Percentiles rank a stretch among this genome's conserved stretches.
These are phyloP conservation scores for Schwanniomyces etchellsii DNA, from an alignment of 1,139 yeast genomes.

Conservation along the genomic window DNA sequence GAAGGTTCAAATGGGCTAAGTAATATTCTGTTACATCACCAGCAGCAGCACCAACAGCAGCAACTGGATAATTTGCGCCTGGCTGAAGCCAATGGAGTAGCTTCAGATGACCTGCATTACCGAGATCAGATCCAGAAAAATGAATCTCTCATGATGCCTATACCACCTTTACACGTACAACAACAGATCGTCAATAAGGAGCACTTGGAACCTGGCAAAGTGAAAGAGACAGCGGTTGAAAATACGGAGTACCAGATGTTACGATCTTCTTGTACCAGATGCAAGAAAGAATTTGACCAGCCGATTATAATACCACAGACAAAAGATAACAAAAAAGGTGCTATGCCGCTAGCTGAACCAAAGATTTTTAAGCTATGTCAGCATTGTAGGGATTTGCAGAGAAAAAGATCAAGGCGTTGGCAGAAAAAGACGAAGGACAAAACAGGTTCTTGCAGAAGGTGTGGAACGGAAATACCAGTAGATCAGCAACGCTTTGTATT, in stretches of 20 bases:
- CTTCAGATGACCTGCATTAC: constrained; percentile 2
- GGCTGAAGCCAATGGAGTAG: constrained; percentile 2
- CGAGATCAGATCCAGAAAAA: constrained; percentile 2
- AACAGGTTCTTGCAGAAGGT: constrained; percentile 58
- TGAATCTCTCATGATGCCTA: constrained; percentile 31
- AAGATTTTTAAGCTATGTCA: constrained; percentile 53
- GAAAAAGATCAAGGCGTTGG: constrained; percentile 61
- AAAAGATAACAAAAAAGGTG: constrained; percentile 11
- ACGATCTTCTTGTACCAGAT: constrained; percentile 42
- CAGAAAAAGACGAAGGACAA: constrained; percentile 55
- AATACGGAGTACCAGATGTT: constrained; percentile 10
- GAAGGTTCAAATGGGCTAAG: too few relatives aligned
- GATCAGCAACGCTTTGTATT: constrained; percentile 49
- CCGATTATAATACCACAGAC: constrained; percentile 35
- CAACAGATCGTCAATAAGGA: constrained; percentile 29
- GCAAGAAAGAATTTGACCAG: constrained; percentile 54
- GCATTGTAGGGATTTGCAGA: constrained; percentile 59
- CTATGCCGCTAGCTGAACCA: constrained; percentile 34
- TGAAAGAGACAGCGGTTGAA: constrained; percentile 2
- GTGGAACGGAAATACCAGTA: constrained; percentile 50
- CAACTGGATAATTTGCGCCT: constrained; percentile 4
- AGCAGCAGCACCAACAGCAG: constrained; percentile 7
- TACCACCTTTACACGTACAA: constrained; percentile 43
- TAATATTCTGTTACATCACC: constrained; percentile 6
- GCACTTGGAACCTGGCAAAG: constrained; percentile 3